A percentile compares a stretch with the other conserved stretches of the same genome.
These are phyloP conservation scores for Ustanciosporium gigantosporum DNA, from an alignment of 1,284 basidiomycete species.

Conservation along the genomic window DNA sequence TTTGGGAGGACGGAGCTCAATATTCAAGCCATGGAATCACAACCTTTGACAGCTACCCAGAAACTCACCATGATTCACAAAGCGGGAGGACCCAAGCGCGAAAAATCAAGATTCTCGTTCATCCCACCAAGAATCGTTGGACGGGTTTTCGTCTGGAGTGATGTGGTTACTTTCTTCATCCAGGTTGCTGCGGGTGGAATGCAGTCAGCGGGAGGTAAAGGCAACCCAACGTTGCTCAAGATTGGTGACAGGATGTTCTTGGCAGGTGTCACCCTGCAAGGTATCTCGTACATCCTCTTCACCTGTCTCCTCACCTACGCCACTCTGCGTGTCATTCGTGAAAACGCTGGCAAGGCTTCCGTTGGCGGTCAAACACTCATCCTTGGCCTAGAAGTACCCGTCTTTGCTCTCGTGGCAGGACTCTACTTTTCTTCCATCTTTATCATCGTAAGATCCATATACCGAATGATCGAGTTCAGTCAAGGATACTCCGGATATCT, in stretches of 20 bases:
- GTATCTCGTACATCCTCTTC: conserved; percentile 43
- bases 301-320: conserved; percentile 22
- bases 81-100: conserved; percentile 16
- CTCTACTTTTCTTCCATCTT: conserved; percentile 25
- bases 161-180: conserved; percentile 51
- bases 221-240: conserved; percentile 10
- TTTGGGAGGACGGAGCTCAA: conserved; percentile 15
- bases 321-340: conserved; percentile 11
- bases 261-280: conserved; percentile 36
- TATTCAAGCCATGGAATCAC: conserved; percentile 11
- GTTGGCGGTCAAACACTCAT: background rate
- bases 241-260: conserved; percentile 44
- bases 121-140: conserved; percentile 42
- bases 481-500: conserved; percentile 42
- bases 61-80: conserved; percentile 25
- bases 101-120: conserved; percentile 30
- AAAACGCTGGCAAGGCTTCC: background rate
- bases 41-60: conserved; percentile 9
- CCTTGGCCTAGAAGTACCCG: conserved; percentile 11
- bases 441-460: conserved; percentile 35
- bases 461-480: conserved; percentile 42
- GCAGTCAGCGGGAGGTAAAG: conserved; percentile 21
- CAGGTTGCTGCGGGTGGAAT: conserved; percentile 41
- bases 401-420: conserved; percentile 17
- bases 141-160: conserved; percentile 51